Base-by-base conservation (phyloP, 192 early-diverging fungal species). In the Backusella sp. region DNA sequence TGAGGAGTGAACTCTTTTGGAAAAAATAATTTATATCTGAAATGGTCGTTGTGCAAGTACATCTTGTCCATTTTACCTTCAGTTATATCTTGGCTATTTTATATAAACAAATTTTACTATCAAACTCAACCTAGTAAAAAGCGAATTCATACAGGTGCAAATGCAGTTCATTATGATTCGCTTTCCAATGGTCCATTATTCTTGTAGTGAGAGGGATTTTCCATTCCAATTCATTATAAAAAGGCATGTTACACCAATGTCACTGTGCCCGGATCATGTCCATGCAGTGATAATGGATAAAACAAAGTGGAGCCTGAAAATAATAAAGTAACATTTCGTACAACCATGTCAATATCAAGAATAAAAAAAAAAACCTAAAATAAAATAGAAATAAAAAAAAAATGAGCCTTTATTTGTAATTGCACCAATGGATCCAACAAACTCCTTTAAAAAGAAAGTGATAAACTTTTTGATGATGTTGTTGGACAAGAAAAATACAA, bases 1-100 rank as follows among this genome's bases (percentile, higher is more conserved):
- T 26, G n/a, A 59, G 28, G 94, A 94, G 89, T 37, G 74, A 80
- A 71, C 62, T 26, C 1, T 62, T 62, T 62, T 62, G 23, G 56
- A 28, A 2, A 28, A 2, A 26, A 62, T 62, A 62, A 26, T 62
- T 62, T 62, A 62, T 62, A 7, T 32, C 32, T 62, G 56, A 28
- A 62, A 28, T 62, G 5, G 15, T 4, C 32, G 56, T 62, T 28
- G 56, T 12, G 28, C 23, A 62, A 44, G 2, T 28, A 32, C 7
- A 28, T 26, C 19, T 56, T 9, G 7, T 56, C 6, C 11, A 37
- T 26, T 26, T 42, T 44, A 15, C 2, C 7, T 36, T 36, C 6
- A 36, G 3, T 37, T 37, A 37, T 37, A 39, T 39, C 37, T 39
- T 12, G 9, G 11, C 9, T 39, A 39, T 11, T 39, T 39, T 39